Evolutionary conservation across 805 yeast species (phyloP).

Genomic region (Candida sanyiensis): DNA sequence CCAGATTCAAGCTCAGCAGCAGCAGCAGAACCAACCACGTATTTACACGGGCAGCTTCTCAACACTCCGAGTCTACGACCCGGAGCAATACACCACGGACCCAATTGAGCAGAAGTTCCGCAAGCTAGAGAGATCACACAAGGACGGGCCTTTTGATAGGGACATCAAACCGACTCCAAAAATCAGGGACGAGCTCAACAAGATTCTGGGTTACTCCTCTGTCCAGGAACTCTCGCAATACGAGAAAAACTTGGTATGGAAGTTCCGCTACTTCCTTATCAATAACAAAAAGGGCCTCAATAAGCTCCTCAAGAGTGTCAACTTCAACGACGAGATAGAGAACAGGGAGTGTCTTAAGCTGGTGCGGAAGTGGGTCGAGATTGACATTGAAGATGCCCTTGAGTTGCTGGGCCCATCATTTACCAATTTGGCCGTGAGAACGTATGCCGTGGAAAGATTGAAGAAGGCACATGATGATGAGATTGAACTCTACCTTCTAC

Average conservation of each 20-base stretch:
- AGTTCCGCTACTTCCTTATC: constrained; percentile 76
- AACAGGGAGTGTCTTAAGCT: constrained; percentile 72
- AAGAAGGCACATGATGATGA: constrained; percentile 76
- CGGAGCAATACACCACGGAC: constrained; percentile 62
- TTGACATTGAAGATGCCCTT: constrained; percentile 78
- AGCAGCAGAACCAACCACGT: constrained; percentile 21
- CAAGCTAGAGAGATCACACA: constrained; percentile 76
- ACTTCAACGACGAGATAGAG: constrained; percentile 83
- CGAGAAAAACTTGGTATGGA: constrained; percentile 87
- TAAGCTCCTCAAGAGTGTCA: constrained; percentile 79
- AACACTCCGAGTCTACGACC: constrained; percentile 50
- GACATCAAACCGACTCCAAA: constrained; percentile 87
- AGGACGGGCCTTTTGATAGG: constrained; percentile 68
- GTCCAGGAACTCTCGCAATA: constrained; percentile 74
- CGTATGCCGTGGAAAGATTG: constrained; percentile 83
- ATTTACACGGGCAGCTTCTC: constrained; percentile 30
- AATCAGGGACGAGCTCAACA: constrained; percentile 64
- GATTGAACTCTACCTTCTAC: constrained; percentile 73
- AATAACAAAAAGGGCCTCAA: constrained; percentile 63
- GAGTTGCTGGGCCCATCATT: constrained; percentile 80
- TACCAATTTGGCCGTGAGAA: constrained; percentile 64
- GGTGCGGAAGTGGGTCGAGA: constrained; percentile 64
- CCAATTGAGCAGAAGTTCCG: constrained; percentile 88
- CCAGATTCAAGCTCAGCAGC: constrained; percentile 21
- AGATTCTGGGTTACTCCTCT: constrained; percentile 72